A percentile compares a stretch with the other conserved stretches of the same genome.
phyloP scores from a whole-genome alignment of 1,139 yeast genomes.

The Lodderomyces oxycetoniae region DNA sequence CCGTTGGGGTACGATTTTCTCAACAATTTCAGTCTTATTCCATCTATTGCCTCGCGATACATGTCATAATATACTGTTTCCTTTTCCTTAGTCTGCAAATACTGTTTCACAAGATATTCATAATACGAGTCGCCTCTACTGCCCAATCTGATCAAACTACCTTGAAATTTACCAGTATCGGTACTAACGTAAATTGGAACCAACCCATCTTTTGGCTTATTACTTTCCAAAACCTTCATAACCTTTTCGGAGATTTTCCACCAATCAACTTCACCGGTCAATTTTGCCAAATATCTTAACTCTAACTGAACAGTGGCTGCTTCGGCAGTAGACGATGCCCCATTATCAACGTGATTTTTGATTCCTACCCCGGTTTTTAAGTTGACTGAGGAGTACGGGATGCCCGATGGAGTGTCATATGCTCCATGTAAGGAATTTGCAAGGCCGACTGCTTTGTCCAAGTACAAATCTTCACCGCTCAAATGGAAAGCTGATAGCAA shows the following conservation, averaged over 20 bases:
- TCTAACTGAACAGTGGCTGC: constrained; percentile 86
- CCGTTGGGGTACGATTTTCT: constrained; percentile 58
- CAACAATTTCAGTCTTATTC: constrained; percentile 60
- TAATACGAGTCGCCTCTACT: constrained; percentile 93
- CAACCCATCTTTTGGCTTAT: constrained; percentile 63
- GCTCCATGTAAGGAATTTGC: constrained; percentile 65
- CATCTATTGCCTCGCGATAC: constrained; percentile 74
- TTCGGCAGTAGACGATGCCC: constrained; percentile 78
- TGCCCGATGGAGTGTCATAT: constrained; percentile 58
- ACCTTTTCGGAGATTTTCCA: constrained; percentile 78
- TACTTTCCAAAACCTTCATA: constrained; percentile 58
- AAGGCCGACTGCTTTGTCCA: constrained; percentile 74
- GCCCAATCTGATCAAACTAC: constrained; percentile 68
- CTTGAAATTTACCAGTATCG: constrained; percentile 65
- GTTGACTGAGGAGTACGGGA: constrained; percentile 80
- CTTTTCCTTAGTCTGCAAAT: constrained; percentile 64
- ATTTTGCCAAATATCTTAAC: constrained; percentile 72
- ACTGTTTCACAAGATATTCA: constrained; percentile 84
- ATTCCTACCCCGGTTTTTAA: constrained; percentile 58
- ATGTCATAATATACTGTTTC: constrained; percentile 63
- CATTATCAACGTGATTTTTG: constrained; percentile 59
- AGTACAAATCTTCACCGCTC: constrained; percentile 56
- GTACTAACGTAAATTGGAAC: constrained; percentile 81
- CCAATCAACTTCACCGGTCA: constrained; percentile 74
- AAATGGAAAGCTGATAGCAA: constrained; percentile 75